Evolutionary conservation across 495 filamentous ascomycete species (phyloP), one percentile per base, ranked within the genome.

Genomic region (Pseudevernia furfuracea): DNA sequence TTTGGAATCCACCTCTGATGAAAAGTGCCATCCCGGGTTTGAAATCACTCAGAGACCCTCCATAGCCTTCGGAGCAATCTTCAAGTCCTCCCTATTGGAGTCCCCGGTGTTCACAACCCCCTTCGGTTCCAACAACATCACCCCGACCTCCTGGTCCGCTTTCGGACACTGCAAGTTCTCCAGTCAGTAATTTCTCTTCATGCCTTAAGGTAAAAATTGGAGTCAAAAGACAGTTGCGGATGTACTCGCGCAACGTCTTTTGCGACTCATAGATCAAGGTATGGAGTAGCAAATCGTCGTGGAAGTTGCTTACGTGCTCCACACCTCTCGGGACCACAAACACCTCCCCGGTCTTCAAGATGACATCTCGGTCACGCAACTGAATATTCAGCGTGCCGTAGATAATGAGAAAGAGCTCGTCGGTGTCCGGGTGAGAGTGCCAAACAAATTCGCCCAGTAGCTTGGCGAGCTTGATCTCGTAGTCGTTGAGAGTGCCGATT

Each of bases 381-480:
- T 72, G 63, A 14, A 74, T 71, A n/a, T 52, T 68, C 9, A 74
- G 66, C 23, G 60, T 64, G 34, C 68, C 75, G 58, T 58, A 67
- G 19, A 72, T 55, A 43, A 73, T 37, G 48, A 72, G 73, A 64
- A 77, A 78, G n/a, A 76, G 59, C 59, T 78, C 76, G 55, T 78
- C 75, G 34, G 74, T 74, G 37, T 75, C 68, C 8, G 69, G 68
- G 60, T 78, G 76, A 0, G 72, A 59, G 67, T 78, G 76, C 71
- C 69, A 75, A 39, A 76, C 67, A 62, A 78, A 76, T 10, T 66
- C 66, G 53, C 75, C 76, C 1, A 72, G 56, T 23, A 75, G 58
- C 57, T 73, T 74, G 37, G 73, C 75, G 61, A 77, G 44, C 58
- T 77, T 76, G 63, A 78, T 65, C 61, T 72, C 68, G 62, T 70